Evolutionary conservation across 352 stramenopile genomes (phyloP), one percentile per base, ranked within the genome.

Genomic region (Pythium scleroteichum): DNA sequence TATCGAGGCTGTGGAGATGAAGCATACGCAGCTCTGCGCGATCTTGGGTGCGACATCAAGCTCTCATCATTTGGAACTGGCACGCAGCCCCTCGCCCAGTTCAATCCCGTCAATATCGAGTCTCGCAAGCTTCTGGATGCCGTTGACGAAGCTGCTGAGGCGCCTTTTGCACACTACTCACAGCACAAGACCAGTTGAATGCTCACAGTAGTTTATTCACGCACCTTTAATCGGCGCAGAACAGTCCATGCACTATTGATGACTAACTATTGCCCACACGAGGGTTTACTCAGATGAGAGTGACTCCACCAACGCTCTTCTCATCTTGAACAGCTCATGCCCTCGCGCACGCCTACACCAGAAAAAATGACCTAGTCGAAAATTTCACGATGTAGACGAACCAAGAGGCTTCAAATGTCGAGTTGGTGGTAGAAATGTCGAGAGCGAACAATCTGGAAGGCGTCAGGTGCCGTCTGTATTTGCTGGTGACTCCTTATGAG

Each of bases 1-100:
- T 81, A 82, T 55, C 81, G 79, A 17, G 79, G 72, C 14, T 94
- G 85, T 50, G 82, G 82, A 17, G 82, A 91, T 48, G 82, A 91
- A 71, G 85, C 82, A 10, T 94, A 94, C 49, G 85, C 79, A 39
- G 85, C 85, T 13, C 57, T 94, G 47, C 75, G 85, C 0, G 85
- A 94, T 44, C 60, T 94, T 7, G 81, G 81, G 9, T 90, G 78
- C 49, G 72, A 88, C 22, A 90, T 92, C 62, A 72, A 79, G 46
- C 64, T 92, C 20, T 82, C 81, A 10, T 72, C 72, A 4, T 90
- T 90, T 26, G 79, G 77, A 5, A 67, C 57, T n/a, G 51, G 49
- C 2, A 69, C 67, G 2, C 66, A 71, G n/a, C 58, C 52, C 7
- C 73, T 73, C 26, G 66, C 67, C 20, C 58, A 74, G 27, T 94